Percentiles rank a stretch among this genome's conserved stretches.
Evolutionary conservation across 2,329 filamentous ascomycete species (phyloP).

Genomic region (Zymoseptoria ardabiliae): DNA sequence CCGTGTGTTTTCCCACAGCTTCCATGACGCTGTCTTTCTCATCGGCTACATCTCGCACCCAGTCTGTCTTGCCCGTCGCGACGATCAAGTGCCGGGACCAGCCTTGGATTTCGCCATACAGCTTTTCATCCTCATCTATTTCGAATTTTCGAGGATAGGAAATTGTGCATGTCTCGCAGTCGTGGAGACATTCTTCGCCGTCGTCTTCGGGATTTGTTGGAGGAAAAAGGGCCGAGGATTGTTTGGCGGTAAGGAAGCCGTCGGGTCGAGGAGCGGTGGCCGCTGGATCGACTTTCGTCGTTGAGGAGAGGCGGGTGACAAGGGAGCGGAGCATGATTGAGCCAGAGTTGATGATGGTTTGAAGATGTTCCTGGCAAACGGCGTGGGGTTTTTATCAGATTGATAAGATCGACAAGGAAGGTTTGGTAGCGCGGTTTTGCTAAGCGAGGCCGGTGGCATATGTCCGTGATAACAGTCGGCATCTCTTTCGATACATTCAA

Average conservation of each 20-base stretch:
- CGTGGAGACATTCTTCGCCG: constrained; percentile 80
- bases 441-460: too few species aligned
- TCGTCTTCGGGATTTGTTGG: constrained; percentile 68
- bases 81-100: constrained; percentile 88
- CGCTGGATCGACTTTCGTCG: constrained; percentile 10
- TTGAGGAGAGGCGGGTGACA: constrained; percentile 17
- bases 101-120: constrained; percentile 79
- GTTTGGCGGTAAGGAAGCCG: constrained; percentile 43
- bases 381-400: too few species aligned
- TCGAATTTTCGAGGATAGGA: constrained; percentile 67
- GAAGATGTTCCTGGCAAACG: neutral
- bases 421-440: too few species aligned
- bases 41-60: constrained; percentile 81
- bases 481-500: too few species aligned
- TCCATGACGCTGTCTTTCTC: constrained; percentile 62
- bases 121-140: constrained; percentile 66
- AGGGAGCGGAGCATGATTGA: constrained; percentile 12
- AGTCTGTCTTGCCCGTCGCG: constrained; percentile 92
- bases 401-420: too few species aligned
- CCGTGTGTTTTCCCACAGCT: constrained; percentile 37
- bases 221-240: constrained; percentile 57
- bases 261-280: constrained; percentile 23
- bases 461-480: too few species aligned
- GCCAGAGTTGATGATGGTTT: constrained; percentile 1
- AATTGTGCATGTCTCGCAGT: constrained; percentile 75